Evolutionary conservation across 1,284 basidiomycete species (phyloP), one percentile per base, ranked within the genome.

Genomic region (Mycosarcoma maydis): DNA sequence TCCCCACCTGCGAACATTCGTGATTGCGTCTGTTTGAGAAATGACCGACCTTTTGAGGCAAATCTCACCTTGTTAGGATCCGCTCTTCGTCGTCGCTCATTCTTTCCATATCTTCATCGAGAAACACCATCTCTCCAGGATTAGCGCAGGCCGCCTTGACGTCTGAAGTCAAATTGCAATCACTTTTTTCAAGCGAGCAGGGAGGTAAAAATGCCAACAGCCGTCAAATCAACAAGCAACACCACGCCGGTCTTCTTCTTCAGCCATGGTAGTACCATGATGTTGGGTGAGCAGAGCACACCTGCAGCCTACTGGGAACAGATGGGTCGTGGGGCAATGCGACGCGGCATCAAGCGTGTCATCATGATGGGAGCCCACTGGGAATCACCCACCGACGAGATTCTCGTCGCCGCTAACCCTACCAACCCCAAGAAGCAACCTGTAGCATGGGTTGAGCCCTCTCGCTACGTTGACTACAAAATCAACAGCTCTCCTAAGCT

Each of bases 361-460:
- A 64, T 77, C 36, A 66, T 76, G 48, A 74, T 77, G 72, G 75
- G 76, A 7, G 75, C 74, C 4, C 72, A 77, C 40, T 77, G 75
- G 75, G 64, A 75, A 27, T 64, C 67, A 2, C 48, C 48, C n/a
- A 62, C 49, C 17, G 61, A 75, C 20, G 54, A 64, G 24, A 60
- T 77, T 33, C 43, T 64, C 13, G 74, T 77, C 2, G 67, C 67
- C 1, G 62, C 61, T 20, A 76, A 75, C 24, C 55, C 69, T 9
- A 53, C 53, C 9, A 38, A 43, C 22, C 72, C 72, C 27, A 55
- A 53, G 17, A 76, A 75, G 56, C 74, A 78, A 49, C 76, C 74
- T 0, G 74, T 76, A 13, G 61, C 74, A 2, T 76, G 75, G 75
- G 69, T 59, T 32, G 73, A 55, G 19, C 34, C 30, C 2, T 30